Conservation (phyloP, 345 rosid genomes). For the Citrus australasica region DNA sequence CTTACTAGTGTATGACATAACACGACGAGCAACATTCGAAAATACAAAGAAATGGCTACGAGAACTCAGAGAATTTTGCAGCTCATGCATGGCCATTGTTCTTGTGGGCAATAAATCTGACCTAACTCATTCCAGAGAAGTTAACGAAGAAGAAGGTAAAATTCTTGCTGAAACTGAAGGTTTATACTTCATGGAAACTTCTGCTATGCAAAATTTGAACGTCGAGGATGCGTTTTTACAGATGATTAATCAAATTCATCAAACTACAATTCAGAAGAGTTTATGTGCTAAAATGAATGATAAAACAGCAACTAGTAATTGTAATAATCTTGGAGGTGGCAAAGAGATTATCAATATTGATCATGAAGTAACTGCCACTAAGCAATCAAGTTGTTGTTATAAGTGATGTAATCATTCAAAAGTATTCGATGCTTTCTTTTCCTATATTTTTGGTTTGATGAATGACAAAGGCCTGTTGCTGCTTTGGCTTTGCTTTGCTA, state of each 20-base stretch:
- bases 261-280: constrained; percentile 41
- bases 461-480: too few relatives aligned
- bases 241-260: constrained; percentile 59
- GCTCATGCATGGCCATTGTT: constrained; percentile 53
- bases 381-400: constrained; percentile 53
- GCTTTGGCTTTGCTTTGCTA: too few relatives aligned
- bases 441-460: too few relatives aligned
- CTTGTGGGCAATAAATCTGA: constrained; percentile 80
- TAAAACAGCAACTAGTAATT: not conserved
- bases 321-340: constrained; percentile 32
- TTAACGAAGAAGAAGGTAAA: constrained; percentile 56
- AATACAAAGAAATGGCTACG: constrained; percentile 61
- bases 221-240: constrained; percentile 69
- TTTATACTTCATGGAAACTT: constrained; percentile 72
- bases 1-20: constrained; percentile 70
- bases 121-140: constrained; percentile 44
- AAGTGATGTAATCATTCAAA: not conserved
- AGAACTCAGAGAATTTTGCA: constrained; percentile 57
- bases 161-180: constrained; percentile 55
- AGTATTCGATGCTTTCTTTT: not conserved
- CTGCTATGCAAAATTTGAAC: constrained; percentile 67
- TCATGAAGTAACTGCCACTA: constrained; percentile 69
- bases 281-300: constrained; percentile 48
- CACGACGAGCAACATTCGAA: constrained; percentile 50
- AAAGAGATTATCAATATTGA: constrained; percentile 48